Evolutionary conservation across 495 filamentous ascomycete genomes (phyloP).

Genomic region (Tuber calosporum): DNA sequence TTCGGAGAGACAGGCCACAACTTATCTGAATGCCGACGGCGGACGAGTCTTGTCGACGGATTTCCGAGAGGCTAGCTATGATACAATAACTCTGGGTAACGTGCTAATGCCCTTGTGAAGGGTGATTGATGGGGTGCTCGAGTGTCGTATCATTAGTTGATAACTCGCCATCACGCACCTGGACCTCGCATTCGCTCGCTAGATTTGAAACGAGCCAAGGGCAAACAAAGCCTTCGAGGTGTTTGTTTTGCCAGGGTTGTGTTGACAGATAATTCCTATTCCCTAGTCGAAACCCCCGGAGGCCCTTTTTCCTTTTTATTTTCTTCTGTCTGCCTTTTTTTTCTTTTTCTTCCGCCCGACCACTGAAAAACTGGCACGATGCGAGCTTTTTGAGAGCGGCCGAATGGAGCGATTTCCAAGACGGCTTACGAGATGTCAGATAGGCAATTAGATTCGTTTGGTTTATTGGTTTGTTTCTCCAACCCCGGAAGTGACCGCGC

Average conservation of each 20-base stretch:
- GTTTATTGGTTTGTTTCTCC: background rate
- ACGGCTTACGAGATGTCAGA: constrained; percentile 1
- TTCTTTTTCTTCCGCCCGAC: background rate
- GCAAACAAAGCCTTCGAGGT: background rate
- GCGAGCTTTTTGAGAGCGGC: background rate
- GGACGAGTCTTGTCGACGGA: background rate
- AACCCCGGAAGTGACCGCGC: background rate
- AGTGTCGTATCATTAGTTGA: background rate
- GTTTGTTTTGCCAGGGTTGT: background rate
- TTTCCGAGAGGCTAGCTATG: background rate
- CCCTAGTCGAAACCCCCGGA: background rate
- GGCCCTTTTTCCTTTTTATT: background rate
- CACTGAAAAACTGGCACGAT: background rate
- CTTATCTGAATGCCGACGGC: background rate
- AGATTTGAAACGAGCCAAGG: background rate
- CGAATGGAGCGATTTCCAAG: background rate
- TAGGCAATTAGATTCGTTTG: background rate
- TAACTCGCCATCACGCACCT: background rate
- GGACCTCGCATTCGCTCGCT: background rate
- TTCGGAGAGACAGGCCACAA: background rate
- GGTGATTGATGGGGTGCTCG: background rate
- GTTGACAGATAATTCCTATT: background rate
- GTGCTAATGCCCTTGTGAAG: background rate
- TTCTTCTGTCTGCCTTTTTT: background rate
- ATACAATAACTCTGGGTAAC: background rate